Base-by-base conservation (phyloP, 2,329 filamentous ascomycete species). In the Penicillium rolfsii region DNA sequence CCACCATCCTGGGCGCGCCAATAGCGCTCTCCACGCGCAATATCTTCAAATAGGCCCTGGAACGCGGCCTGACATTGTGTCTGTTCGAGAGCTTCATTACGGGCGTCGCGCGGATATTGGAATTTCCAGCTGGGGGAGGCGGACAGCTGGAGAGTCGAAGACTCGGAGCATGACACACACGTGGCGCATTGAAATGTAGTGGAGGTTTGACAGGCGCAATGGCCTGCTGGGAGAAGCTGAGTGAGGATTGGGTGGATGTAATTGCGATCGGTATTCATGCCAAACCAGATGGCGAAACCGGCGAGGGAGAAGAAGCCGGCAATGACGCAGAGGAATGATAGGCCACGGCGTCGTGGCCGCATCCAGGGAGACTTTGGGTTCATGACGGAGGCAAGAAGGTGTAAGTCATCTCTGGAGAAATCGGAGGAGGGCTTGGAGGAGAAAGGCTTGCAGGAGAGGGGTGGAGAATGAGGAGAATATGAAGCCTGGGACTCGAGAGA, bases 221-320 rank as follows among this genome's bases (percentile, higher is more conserved):
- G 75, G 12, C 76, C 76, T 8, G 75, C 76, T 52, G 76, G 76
- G 53, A 78, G 75, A 8, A 77, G 59, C 49, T 78, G 76, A 5
- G 73, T 77, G 52, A 78, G 66, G 30, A 77, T 49, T 1, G 75
- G 76, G 41, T 74, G 73, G 22, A 77, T 69, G 26, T 76, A 74
- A 35, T 76, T 69, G 50, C 69, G 61, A 52, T 78, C 75, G 3
- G 76, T 73, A 65, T 77, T 77, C 66, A 77, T 70, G 64, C 72
- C 63, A 67, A 70, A 74, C 73, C 73, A 75, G 45, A 74, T 68
- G 55, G 65, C 46, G 46, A 72, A 14, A 41, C 70, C 64, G 45
- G 61, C 57, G 38, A 57, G 55, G 52, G 67, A 62, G 43, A 40
- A 63, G 22, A 73, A 24, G 16, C 68, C 54, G n/a, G 61, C 60